Evolutionary conservation across 768 basidiomycete genomes (phyloP), one percentile per base, ranked within the genome.

Genomic region (Chlorophyllum brunneum): DNA sequence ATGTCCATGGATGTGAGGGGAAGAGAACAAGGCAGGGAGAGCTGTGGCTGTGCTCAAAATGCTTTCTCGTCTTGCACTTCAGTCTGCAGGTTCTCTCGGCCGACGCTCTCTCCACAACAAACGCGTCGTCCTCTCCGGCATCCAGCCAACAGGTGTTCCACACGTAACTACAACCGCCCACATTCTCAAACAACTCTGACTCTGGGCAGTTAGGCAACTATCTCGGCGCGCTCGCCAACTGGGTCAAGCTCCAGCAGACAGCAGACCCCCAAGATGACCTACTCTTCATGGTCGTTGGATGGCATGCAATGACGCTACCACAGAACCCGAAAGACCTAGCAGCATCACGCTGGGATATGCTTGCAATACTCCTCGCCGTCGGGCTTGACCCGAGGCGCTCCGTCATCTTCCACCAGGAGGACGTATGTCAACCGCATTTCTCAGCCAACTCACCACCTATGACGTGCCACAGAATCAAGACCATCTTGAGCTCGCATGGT

Each of bases 261-360:
- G 78, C 85, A 0, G 62, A 63, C 7, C 72, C 76, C 1, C 71
- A 79, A 8, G 87, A 92, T 62, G 70, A 76, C 47, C 74, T 94
- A 7, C 67, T 95, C 20, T 95, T 90, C 67, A 86, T 90, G 1
- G 85, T 97, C 56, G 95, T 95, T 10, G 95, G 95, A 24, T 87
- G 92, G 80, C 95, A 98, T 64, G 94, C 95, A 9, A 75, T 98
- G 60, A 98, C 94, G 2, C 72, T 98, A 22, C 93, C 93, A 4
- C 93, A 95, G 73, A 75, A 94, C 63, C 90, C 93, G 0, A 64
- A 69, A 31, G 63, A 70, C 10, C 76, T 98, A 6, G 70, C 73
- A 11, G 63, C 70, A 1, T 82, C 93, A 16, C 75, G 88, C 38
- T 75, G 73, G 47, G 85, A 94, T 39, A 85, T 90, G 80, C 73